Percentiles rank a stretch among this genome's conserved stretches.
Evolutionary conservation across 108 stramenopile species (phyloP).

Genomic region (Nannochloropsis salina): DNA sequence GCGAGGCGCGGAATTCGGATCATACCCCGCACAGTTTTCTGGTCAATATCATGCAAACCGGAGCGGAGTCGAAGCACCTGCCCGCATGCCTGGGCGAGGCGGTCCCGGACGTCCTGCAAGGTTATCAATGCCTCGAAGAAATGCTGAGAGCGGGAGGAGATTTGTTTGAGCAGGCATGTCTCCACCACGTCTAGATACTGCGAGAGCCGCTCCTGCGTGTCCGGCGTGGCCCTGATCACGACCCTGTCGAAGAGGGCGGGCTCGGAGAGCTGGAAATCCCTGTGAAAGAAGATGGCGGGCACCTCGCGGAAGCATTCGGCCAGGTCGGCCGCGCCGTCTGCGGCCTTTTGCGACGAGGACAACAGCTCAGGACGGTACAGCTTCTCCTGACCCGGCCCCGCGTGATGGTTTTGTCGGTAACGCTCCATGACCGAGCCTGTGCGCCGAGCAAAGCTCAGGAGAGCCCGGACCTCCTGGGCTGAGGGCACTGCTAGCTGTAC

Average conservation of each 20-base stretch:
- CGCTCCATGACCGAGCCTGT: background rate
- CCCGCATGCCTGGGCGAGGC: slow-evolving; percentile 31
- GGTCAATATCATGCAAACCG: background rate
- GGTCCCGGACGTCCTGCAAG: slow-evolving; percentile 35
- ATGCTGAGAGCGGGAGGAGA: slow-evolving; percentile 32
- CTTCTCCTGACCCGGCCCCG: background rate
- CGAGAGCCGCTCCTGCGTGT: slow-evolving; percentile 38
- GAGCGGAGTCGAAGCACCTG: slow-evolving; percentile 33
- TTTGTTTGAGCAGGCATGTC: slow-evolving; percentile 40
- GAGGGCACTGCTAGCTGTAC: background rate
- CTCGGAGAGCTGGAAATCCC: slow-evolving; percentile 24
- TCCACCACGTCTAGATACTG: slow-evolving; percentile 44
- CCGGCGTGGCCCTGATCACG: slow-evolving; percentile 30
- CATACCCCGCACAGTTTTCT: background rate
- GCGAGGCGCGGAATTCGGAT: slow-evolving; percentile 14
- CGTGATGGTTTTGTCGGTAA: background rate
- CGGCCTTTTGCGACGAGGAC: slow-evolving; percentile 25
- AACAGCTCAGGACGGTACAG: background rate
- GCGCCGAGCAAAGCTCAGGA: background rate
- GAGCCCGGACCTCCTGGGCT: background rate
- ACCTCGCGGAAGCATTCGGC: slow-evolving; percentile 40
- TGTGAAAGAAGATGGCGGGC: slow-evolving; percentile 44
- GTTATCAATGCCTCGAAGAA: slow-evolving; percentile 41
- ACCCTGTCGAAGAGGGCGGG: background rate
- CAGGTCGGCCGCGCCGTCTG: background rate